Percentiles rank a stretch among this genome's conserved stretches.
Conservation (phyloP, 495 filamentous ascomycete species). For the Apiosordaria backusii region DNA sequence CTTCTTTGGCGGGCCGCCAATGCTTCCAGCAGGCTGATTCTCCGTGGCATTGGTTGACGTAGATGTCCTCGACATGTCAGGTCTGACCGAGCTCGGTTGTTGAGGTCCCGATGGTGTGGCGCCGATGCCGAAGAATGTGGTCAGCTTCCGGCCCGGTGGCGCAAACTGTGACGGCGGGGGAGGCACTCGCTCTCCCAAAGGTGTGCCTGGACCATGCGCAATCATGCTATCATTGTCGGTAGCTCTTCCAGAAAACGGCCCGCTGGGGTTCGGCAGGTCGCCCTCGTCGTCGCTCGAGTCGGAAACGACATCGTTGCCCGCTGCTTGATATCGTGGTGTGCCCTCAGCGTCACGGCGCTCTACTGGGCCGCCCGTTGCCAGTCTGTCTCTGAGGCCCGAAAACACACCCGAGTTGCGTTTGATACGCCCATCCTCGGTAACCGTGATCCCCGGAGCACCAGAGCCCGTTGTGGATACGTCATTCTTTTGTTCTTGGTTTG, state of each 20-base stretch:
- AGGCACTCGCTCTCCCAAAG: conserved; percentile 17
- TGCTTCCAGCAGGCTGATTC: conserved; percentile 13
- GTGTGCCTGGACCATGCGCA: conserved; percentile 26
- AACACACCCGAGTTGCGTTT: conserved; percentile 40
- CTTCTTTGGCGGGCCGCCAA: conserved; percentile 29
- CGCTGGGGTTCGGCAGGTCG: conserved; percentile 19
- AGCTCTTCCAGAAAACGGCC: conserved; percentile 19
- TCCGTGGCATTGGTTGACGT: conserved; percentile 21
- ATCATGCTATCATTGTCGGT: conserved; percentile 31
- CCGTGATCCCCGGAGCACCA: conserved; percentile 15
- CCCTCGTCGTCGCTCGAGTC: conserved; percentile 35
- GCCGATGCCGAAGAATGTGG: conserved; percentile 22
- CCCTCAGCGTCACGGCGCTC: conserved; percentile 27
- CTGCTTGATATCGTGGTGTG: conserved; percentile 14
- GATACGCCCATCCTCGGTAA: conserved; percentile 26
- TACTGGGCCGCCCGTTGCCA: conserved; percentile 30
- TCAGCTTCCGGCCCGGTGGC: conserved; percentile 23
- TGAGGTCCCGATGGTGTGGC: conserved; percentile 4
- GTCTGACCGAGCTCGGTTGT: conserved; percentile 1
- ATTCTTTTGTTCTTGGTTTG: conserved; percentile 36
- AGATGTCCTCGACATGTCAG: conserved; percentile 20
- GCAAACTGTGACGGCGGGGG: conserved; percentile 22
- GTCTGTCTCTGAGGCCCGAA: conserved; percentile 31
- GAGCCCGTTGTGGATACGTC: conserved; percentile 12
- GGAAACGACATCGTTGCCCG: conserved; percentile 34